phyloP scores from a whole-genome alignment of 2,329 filamentous ascomycete species.

The Cadophora gregata region DNA sequence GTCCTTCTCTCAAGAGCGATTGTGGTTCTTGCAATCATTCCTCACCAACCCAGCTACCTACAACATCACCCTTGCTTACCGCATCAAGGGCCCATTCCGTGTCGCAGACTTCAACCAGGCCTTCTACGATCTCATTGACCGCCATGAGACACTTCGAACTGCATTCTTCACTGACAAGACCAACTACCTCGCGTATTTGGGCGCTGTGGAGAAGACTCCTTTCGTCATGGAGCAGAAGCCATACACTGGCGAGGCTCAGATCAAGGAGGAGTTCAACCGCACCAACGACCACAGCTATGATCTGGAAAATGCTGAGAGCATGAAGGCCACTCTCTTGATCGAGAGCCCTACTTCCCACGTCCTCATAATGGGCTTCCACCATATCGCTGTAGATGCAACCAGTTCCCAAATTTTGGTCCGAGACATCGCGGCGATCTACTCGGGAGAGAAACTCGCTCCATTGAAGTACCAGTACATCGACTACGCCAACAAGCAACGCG shows the following conservation, averaged over 20 bases:
- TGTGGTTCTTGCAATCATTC: constrained; percentile 39
- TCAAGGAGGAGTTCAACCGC: constrained; percentile 24
- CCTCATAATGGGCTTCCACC: constrained; percentile 53
- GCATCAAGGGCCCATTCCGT: constrained; percentile 35
- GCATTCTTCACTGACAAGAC: constrained; percentile 35
- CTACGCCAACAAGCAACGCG: constrained; percentile 45
- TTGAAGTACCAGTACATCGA: constrained; percentile 42
- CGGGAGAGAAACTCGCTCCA: constrained; percentile 35
- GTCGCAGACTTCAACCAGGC: constrained; percentile 33
- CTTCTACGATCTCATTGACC: constrained; percentile 28
- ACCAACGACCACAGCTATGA: constrained; percentile 23
- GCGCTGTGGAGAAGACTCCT: constrained; percentile 26
- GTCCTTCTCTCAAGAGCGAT: constrained; percentile 30
- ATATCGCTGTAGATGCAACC: constrained; percentile 56
- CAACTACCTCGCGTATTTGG: constrained; percentile 24
- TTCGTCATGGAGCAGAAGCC: constrained; percentile 26
- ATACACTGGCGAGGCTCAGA: constrained; percentile 23
- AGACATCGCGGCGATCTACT: constrained; percentile 52
- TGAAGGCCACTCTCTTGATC: constrained; percentile 19
- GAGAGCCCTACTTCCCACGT: constrained; percentile 42
- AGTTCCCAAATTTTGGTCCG: constrained; percentile 50
- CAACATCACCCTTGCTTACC: constrained; percentile 36
- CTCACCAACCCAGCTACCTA: constrained; percentile 39
- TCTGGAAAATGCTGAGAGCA: constrained; percentile 20
- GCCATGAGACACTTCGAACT: constrained; percentile 42